Conservation (phyloP, 345 rosid genomes). For the Moricandia arvensis region DNA sequence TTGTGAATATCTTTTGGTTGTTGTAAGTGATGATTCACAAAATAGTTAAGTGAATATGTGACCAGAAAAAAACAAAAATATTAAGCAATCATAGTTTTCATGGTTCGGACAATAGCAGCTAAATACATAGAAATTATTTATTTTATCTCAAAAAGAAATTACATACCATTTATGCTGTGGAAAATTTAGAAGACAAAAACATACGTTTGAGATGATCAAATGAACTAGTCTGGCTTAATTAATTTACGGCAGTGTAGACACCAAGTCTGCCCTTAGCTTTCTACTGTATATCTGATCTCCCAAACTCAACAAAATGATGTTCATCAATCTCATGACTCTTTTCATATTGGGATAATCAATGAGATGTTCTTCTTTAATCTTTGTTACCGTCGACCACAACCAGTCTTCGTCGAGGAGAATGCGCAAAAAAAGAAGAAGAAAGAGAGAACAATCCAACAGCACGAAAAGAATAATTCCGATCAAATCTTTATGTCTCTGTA, state of each 20-base stretch:
- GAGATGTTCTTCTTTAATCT: neutral
- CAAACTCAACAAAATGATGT: neutral
- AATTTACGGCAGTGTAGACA: neutral
- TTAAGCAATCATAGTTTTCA: neutral
- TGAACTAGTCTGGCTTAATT: neutral
- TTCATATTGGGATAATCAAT: neutral
- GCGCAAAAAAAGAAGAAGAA: neutral
- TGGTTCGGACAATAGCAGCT: neutral
- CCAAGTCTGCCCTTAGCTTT: neutral
- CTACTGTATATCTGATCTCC: slow-evolving; percentile 1
- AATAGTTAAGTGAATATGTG: neutral
- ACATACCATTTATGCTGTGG: neutral
- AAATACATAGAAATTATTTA: neutral
- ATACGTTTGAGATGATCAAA: neutral
- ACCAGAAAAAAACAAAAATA: neutral
- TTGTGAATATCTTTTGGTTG: slow-evolving; percentile 25
- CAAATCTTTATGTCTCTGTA: neutral
- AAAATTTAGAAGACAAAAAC: neutral
- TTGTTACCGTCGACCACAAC: neutral
- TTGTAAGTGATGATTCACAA: slow-evolving; percentile 4
- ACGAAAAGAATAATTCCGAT: neutral
- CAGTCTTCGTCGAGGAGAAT: neutral
- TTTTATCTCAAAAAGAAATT: neutral
- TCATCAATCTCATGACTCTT: neutral
- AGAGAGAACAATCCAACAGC: neutral